Evolutionary conservation across 2,329 filamentous ascomycete genomes (phyloP).

Genomic region (Talaromyces sp.): DNA sequence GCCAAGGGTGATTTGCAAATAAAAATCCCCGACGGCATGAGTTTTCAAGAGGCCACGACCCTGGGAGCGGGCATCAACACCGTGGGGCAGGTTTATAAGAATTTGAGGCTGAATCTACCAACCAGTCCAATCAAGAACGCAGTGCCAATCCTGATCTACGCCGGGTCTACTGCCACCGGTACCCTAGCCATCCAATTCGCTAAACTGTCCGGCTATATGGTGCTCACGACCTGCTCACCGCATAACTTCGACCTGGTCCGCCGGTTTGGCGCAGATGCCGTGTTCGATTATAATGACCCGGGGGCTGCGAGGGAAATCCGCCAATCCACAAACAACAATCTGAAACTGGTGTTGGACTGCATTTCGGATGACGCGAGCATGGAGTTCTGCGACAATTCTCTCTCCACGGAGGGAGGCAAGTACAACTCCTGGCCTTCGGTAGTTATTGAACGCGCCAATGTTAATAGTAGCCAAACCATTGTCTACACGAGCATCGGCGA

Average conservation of each 20-base stretch:
- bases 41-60: conserved; percentile 37
- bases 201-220: conserved; percentile 28
- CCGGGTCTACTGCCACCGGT: conserved; percentile 36
- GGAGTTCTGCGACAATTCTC: conserved; percentile 22
- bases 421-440: conserved; percentile 16
- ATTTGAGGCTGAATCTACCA: conserved; percentile 24
- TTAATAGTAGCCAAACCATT: conserved; percentile 16
- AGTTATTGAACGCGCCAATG: conserved; percentile 1
- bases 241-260: conserved; percentile 30
- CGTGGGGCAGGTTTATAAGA: conserved; percentile 45
- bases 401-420: not conserved
- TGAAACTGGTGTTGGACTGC: conserved; percentile 27
- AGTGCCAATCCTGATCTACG: conserved; percentile 34
- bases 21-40: conserved; percentile 45
- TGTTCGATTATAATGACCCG: conserved; percentile 33
- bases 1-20: conserved; percentile 48
- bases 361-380: conserved; percentile 25
- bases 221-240: conserved; percentile 32
- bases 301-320: conserved; percentile 28
- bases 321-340: conserved; percentile 29
- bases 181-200: conserved; percentile 38
- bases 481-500: conserved; percentile 15
- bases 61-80: conserved; percentile 50
- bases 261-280: conserved; percentile 29
- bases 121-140: conserved; percentile 20